These are phyloP conservation scores for Saturnispora mendoncae DNA, from an alignment of 805 yeast species.

Conservation along the genomic window DNA sequence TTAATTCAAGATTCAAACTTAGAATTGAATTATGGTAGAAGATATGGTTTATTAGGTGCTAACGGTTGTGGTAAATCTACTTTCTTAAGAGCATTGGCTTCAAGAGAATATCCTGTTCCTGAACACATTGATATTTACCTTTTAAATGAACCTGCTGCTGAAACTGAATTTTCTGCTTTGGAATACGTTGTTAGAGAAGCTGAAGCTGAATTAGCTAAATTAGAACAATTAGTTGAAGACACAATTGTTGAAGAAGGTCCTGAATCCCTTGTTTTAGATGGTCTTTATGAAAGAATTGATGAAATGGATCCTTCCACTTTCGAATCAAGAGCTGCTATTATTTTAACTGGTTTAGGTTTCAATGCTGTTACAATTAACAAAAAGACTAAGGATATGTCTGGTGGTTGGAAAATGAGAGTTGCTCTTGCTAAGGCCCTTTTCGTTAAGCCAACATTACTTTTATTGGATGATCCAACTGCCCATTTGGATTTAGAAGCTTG, in stretches of 20 bases:
- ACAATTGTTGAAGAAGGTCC: slow-evolving; percentile 89
- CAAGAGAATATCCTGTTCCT: slow-evolving; percentile 94
- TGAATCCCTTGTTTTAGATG: slow-evolving; percentile 77
- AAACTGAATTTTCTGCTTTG: slow-evolving; percentile 84
- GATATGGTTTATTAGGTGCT: slow-evolving; percentile 96
- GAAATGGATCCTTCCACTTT: slow-evolving; percentile 93
- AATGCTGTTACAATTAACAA: slow-evolving; percentile 76
- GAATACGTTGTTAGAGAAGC: slow-evolving; percentile 98
- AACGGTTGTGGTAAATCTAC: slow-evolving; percentile 99
- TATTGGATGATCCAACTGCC: slow-evolving; percentile 98
- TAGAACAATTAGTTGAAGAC: slow-evolving; percentile 88
- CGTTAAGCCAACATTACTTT: slow-evolving; percentile 90
- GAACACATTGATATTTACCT: slow-evolving; percentile 84
- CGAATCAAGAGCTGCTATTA: slow-evolving; percentile 92
- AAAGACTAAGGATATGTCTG: slow-evolving; percentile 98
- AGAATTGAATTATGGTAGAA: slow-evolving; percentile 94
- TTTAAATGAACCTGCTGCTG: slow-evolving; percentile 95
- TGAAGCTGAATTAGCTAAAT: slow-evolving; percentile 79
- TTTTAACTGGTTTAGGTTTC: slow-evolving; percentile 96
- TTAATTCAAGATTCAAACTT: slow-evolving; percentile 83
- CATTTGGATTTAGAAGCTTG: slow-evolving; percentile 99
- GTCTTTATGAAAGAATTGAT: slow-evolving; percentile 90
- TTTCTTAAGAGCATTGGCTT: slow-evolving; percentile 84
- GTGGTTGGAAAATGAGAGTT: slow-evolving; percentile 99
- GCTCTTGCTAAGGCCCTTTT: slow-evolving; percentile 96